phyloP scores from a whole-genome alignment of 176 grass and related monocot genomes.

The Pontederia crassipes region DNA sequence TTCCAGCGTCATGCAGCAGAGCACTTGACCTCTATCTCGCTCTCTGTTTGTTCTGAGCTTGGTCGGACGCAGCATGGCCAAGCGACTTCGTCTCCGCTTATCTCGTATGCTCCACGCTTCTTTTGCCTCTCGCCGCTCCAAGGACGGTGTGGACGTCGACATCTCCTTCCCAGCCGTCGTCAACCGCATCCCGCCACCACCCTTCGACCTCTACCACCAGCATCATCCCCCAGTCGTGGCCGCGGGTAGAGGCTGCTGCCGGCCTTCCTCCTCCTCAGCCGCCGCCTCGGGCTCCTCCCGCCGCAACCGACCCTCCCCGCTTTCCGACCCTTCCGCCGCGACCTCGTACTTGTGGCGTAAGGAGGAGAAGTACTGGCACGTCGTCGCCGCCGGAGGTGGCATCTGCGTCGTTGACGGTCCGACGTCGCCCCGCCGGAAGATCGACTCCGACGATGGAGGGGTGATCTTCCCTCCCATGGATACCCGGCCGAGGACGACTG shows the following conservation, averaged over 20 bases:
- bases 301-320: neutral
- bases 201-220: too few relatives aligned
- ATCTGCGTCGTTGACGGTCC: constrained; percentile 16
- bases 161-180: neutral
- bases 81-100: constrained; percentile 20
- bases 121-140: constrained; percentile 37
- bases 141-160: constrained; percentile 13
- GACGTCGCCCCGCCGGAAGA: constrained; percentile 17
- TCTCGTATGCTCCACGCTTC: constrained; percentile 39
- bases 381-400: constrained; percentile 24
- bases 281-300: neutral
- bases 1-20: too few relatives aligned
- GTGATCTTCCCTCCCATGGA: constrained; percentile 1
- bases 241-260: neutral
- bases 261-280: neutral
- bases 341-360: constrained; percentile 69
- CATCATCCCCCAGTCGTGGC: neutral
- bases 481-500: neutral
- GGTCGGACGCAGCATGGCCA: neutral
- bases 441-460: constrained; percentile 10
- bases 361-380: constrained; percentile 69
- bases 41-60: too few relatives aligned
- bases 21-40: too few relatives aligned
- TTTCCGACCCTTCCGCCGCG: constrained; percentile 3
- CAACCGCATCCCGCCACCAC: too few relatives aligned